Conservation (phyloP, 192 early-diverging fungal species). For the Gonapodya prolifera region DNA sequence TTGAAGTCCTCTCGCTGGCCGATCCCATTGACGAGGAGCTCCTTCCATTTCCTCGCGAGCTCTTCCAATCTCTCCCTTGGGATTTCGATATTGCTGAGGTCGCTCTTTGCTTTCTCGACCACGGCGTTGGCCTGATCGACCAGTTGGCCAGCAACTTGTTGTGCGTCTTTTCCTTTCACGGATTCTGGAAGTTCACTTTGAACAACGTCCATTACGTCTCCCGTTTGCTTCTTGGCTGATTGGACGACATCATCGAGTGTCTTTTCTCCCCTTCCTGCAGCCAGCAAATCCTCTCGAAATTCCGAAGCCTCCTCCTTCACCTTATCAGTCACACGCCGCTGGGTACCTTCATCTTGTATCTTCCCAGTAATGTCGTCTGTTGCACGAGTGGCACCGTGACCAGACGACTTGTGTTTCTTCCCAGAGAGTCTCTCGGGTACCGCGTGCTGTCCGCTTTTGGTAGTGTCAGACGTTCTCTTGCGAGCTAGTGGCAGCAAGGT, state of each 20-base stretch:
- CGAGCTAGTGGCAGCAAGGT: too few species aligned
- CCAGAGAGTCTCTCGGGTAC: too few species aligned
- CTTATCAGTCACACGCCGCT: too few species aligned
- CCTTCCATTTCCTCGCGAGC: not conserved
- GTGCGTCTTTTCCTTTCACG: conserved; percentile 20
- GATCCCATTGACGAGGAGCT: not conserved
- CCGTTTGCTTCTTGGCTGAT: conserved; percentile 18
- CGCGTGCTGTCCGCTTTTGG: too few species aligned
- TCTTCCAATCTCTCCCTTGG: not conserved
- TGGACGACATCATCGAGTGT: conserved; percentile 6
- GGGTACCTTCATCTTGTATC: too few species aligned
- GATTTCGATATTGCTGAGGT: not conserved
- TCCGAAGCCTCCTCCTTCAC: too few species aligned
- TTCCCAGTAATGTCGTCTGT: too few species aligned
- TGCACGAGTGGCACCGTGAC: too few species aligned
- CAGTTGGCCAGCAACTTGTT: conserved; percentile 23
- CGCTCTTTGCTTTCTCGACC: conserved; percentile 7
- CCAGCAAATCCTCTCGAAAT: too few species aligned
- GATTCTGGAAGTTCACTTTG: conserved; percentile 18
- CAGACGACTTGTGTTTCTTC: too few species aligned
- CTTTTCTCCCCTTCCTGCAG: conserved; percentile 10
- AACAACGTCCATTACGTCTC: conserved; percentile 16
- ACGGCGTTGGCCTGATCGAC: conserved; percentile 17
- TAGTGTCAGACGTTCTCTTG: too few species aligned
- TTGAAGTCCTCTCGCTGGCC: not conserved